Evolutionary conservation across 2,329 filamentous ascomycete genomes (phyloP).

Genomic region (Neofusicoccum sp.): DNA sequence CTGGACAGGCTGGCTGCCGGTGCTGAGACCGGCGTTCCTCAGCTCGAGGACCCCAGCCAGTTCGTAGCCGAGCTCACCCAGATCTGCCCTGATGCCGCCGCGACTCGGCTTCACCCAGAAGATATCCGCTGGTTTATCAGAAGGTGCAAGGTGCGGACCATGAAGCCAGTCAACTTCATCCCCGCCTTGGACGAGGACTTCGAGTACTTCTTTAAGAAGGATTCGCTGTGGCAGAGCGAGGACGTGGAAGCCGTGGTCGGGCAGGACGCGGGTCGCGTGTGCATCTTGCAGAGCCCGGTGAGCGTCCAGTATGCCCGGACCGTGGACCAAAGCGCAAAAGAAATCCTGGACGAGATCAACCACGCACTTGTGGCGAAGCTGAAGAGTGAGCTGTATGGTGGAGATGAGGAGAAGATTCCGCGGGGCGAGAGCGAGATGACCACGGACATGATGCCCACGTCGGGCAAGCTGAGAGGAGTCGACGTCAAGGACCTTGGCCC

Average conservation of each 20-base stretch:
- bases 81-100: background rate
- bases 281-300: constrained; percentile 42
- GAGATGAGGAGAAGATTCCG: too few relatives aligned
- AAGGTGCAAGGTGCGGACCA: constrained; percentile 33
- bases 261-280: constrained; percentile 37
- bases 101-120: constrained; percentile 19
- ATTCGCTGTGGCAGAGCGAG: constrained; percentile 46
- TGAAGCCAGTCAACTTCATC: constrained; percentile 42
- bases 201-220: constrained; percentile 45
- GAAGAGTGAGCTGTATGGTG: too few relatives aligned
- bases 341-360: constrained; percentile 26
- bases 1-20: constrained; percentile 15
- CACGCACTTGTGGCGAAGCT: constrained; percentile 19
- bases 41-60: too few relatives aligned
- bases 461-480: background rate
- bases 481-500: background rate
- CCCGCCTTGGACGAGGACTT: constrained; percentile 40
- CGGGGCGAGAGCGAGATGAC: too few relatives aligned
- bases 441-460: too few relatives aligned
- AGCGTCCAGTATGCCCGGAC: constrained; percentile 29
- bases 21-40: too few relatives aligned
- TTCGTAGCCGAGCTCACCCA: too few relatives aligned
- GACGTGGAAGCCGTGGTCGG: constrained; percentile 40
- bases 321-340: constrained; percentile 14
- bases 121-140: constrained; percentile 34